These are phyloP conservation scores for Quillaja saponaria DNA, from an alignment of 306 rosid genomes.

Conservation along the genomic window DNA sequence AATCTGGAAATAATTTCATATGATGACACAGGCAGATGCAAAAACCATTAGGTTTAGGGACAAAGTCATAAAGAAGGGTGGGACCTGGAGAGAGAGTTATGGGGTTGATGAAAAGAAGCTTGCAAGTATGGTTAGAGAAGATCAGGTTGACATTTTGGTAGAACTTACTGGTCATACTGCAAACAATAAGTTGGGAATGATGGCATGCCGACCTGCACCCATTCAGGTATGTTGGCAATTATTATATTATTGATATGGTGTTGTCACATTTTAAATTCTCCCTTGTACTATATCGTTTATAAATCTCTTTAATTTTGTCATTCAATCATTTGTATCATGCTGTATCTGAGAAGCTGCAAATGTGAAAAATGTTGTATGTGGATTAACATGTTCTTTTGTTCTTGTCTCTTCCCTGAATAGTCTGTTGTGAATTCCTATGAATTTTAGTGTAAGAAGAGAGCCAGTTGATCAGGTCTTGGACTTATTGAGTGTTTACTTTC, in stretches of 20 bases:
- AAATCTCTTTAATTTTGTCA: constrained; percentile 1
- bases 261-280: constrained; percentile 1
- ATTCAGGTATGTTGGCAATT: constrained; percentile 56
- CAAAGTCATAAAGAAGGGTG: constrained; percentile 78
- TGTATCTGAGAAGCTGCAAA: constrained; percentile 7
- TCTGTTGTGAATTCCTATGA: not conserved
- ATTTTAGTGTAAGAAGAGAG: constrained; percentile 6
- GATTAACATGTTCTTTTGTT: not conserved
- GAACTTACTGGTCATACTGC: constrained; percentile 99
- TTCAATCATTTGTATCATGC: not conserved
- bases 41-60: constrained; percentile 89
- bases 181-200: constrained; percentile 90
- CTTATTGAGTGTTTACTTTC: too few species aligned
- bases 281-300: constrained; percentile 2
- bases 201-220: constrained; percentile 99
- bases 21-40: constrained; percentile 84
- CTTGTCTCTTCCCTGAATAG: not conserved
- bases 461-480: constrained; percentile 2
- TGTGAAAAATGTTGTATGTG: not conserved
- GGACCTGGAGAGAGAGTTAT: constrained; percentile 89
- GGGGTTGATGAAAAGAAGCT: constrained; percentile 95
- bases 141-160: constrained; percentile 87
- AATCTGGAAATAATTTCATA: constrained; percentile 26
- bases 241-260: not conserved
- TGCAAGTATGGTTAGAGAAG: constrained; percentile 85